A percentile compares a stretch with the other conserved stretches of the same genome.
Conservation (phyloP, 768 basidiomycete species). For the Dioszegia hungarica region DNA sequence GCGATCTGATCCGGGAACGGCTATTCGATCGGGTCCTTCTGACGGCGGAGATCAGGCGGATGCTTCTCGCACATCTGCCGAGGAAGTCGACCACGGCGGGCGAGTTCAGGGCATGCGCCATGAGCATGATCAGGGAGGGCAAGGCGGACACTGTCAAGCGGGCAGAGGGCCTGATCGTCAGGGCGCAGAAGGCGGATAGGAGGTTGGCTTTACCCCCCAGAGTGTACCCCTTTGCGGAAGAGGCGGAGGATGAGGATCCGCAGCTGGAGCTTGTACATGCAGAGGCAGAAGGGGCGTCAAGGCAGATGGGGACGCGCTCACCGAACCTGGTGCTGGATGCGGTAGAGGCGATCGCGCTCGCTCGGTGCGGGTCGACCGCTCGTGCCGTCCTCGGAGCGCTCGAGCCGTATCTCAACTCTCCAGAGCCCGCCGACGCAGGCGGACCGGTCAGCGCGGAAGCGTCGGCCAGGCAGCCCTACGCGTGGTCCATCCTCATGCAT, state of each 20-base stretch:
- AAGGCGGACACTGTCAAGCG: background rate
- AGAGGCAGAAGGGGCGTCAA: too few relatives aligned
- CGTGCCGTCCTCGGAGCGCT: background rate
- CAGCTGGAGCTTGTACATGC: too few relatives aligned
- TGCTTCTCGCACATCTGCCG: background rate
- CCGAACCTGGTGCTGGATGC: background rate
- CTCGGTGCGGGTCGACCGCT: background rate
- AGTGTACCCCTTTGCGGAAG: too few relatives aligned
- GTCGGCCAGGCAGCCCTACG: constrained; percentile 3
- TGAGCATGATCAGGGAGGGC: background rate
- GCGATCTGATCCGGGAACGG: background rate
- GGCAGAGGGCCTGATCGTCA: background rate
- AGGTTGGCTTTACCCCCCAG: too few relatives aligned
- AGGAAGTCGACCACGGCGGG: background rate
- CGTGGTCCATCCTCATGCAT: constrained; percentile 26
- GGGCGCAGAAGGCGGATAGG: background rate
- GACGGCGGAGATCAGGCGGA: background rate
- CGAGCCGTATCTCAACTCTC: background rate
- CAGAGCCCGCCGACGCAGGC: background rate
- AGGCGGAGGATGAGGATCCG: too few relatives aligned
- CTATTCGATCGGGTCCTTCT: background rate
- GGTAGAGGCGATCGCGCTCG: background rate
- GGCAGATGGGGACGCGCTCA: too few relatives aligned
- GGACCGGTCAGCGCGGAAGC: background rate
- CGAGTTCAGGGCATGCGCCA: background rate